These are phyloP conservation scores for Lithohypha guttulata DNA, from an alignment of 2,329 filamentous ascomycete species.

Conservation along the genomic window DNA sequence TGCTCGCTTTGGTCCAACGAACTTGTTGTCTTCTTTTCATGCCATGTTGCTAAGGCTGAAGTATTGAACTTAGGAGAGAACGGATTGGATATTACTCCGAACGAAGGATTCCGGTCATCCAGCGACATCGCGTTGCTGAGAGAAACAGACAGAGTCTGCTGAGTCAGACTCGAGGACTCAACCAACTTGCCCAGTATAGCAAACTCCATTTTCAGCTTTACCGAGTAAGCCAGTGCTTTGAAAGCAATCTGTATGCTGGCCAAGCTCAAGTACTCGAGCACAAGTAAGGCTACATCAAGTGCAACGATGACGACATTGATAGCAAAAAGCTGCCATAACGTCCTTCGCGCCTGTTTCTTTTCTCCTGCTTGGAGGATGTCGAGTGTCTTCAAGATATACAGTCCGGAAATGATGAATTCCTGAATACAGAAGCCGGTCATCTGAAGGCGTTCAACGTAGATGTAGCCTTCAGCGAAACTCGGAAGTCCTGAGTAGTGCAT, in stretches of 20 bases:
- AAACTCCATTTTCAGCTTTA: constrained; percentile 44
- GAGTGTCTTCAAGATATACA: constrained; percentile 46
- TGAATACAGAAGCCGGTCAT: constrained; percentile 37
- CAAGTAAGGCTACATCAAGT: constrained; percentile 35
- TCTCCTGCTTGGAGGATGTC: constrained; percentile 21
- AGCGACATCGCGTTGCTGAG: neutral
- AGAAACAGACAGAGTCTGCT: neutral
- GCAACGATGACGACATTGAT: constrained; percentile 38
- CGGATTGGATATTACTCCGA: neutral
- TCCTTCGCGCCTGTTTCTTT: constrained; percentile 7
- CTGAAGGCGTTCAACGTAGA: constrained; percentile 36
- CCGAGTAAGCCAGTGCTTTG: constrained; percentile 29
- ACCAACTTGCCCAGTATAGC: constrained; percentile 41
- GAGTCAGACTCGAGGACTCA: constrained; percentile 5
- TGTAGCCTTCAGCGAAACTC: constrained; percentile 30
- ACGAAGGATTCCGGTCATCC: neutral
- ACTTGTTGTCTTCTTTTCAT: neutral
- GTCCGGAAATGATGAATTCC: constrained; percentile 35
- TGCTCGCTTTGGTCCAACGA: neutral
- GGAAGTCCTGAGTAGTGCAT: constrained; percentile 10
- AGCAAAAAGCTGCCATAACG: constrained; percentile 45
- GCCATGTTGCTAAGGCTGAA: neutral
- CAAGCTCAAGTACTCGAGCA: constrained; percentile 30
- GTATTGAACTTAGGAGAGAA: neutral
- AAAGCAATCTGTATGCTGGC: constrained; percentile 32